Evolutionary conservation across 352 stramenopile genomes (phyloP).

Genomic region (Globisporangium emineosum): DNA sequence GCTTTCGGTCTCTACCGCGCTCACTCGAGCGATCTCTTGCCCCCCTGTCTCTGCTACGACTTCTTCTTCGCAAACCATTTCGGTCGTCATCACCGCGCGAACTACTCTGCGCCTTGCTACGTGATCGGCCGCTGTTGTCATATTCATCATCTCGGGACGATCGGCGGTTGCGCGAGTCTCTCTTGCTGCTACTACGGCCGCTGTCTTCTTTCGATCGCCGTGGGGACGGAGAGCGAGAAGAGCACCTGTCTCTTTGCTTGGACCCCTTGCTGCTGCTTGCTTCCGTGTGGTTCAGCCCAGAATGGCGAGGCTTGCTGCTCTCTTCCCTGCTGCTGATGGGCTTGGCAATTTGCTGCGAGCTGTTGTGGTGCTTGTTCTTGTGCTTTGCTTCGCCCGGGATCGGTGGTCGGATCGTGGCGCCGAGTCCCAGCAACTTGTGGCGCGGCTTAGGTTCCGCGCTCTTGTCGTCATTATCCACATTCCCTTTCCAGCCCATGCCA

Average conservation of each 20-base stretch:
- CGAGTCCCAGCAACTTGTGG: constrained; percentile 91
- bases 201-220: constrained; percentile 9
- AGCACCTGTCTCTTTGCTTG: constrained; percentile 10
- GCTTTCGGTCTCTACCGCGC: constrained; percentile 19
- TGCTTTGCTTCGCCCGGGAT: constrained; percentile 37
- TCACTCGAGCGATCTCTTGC: constrained; percentile 9
- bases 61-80: constrained; percentile 3
- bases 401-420: constrained; percentile 77
- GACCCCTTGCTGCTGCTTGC: constrained; percentile 2
- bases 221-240: constrained; percentile 14
- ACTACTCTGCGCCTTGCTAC: not conserved
- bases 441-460: constrained; percentile 60
- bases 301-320: constrained; percentile 4
- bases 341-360: constrained; percentile 6
- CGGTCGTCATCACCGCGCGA: not conserved
- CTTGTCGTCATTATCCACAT: constrained; percentile 43
- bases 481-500: constrained; percentile 97
- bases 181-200: constrained; percentile 10
- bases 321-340: not conserved
- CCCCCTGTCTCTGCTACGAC: constrained; percentile 9
- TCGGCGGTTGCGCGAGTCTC: constrained; percentile 15
- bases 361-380: constrained; percentile 19
- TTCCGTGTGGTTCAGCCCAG: constrained; percentile 14
- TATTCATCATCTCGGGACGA: constrained; percentile 3
- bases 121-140: not conserved